Evolutionary conservation across 768 basidiomycete species (phyloP).

Genomic region (Suillus hirtellus): DNA sequence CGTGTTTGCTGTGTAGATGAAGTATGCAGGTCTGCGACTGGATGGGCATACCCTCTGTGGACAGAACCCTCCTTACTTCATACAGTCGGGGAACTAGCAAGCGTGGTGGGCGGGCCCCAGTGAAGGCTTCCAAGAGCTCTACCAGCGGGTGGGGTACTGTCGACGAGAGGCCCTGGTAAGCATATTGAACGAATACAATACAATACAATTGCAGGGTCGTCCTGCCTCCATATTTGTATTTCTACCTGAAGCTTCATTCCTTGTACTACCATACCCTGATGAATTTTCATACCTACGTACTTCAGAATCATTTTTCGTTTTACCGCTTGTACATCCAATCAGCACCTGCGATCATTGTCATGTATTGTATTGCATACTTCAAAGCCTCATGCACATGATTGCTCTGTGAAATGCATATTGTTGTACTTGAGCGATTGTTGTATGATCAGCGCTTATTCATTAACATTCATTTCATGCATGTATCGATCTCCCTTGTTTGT

Average conservation of each 20-base stretch:
- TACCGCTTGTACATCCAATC: not conserved
- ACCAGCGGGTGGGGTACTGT: constrained; percentile 29
- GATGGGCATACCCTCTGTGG: too few species aligned
- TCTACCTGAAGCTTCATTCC: not conserved
- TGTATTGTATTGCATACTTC: not conserved
- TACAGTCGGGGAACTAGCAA: constrained; percentile 12
- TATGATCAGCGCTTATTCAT: too few species aligned
- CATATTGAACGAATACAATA: not conserved
- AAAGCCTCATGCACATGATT: not conserved
- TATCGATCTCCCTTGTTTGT: too few species aligned
- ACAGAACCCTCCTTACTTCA: too few species aligned
- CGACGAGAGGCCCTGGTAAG: constrained; percentile 27
- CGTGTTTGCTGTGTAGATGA: too few species aligned
- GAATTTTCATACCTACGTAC: not conserved
- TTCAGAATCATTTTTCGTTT: not conserved
- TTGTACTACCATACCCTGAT: not conserved
- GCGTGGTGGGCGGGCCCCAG: constrained; percentile 7
- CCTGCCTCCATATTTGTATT: not conserved
- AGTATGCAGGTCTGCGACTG: too few species aligned
- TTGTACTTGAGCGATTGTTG: too few species aligned
- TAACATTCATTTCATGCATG: too few species aligned
- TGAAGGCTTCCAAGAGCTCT: constrained; percentile 18
- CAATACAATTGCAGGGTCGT: too few species aligned
- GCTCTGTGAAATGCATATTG: not conserved
- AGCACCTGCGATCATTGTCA: not conserved